Evolutionary conservation across 2,329 filamentous ascomycete species (phyloP), one percentile per base, ranked within the genome.

Genomic region (Knufia fluminis): DNA sequence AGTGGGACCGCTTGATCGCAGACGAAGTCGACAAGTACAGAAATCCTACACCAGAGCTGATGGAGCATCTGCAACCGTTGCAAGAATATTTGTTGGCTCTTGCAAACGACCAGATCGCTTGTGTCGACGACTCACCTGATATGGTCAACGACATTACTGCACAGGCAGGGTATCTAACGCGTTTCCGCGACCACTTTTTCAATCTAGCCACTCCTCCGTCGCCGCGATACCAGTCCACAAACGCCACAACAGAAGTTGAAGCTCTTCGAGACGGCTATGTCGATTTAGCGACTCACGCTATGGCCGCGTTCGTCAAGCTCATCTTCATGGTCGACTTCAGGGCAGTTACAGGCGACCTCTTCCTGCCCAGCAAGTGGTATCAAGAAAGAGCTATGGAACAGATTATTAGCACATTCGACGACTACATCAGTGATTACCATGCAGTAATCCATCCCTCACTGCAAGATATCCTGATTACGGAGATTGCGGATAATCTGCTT

Each of bases 61-160:
- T 64, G 61, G 88, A 94, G 64, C 80, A 85, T 2, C 72, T 95
- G 23, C 86, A 94, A 64, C 66, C 75, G 17, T 65, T 82, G 38
- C 79, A 83, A 62, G 92, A 98, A 70, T 98, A 91, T 89, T 83
- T 98, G 49, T 82, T 98, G 47, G 90, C 92, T 40, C 88, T 94
- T 50, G 92, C 94, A 59, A 98, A 98, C 70, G 92, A 98, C 69
- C 92, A 98, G 67, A 97, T 98, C 64, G 90, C 90, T 50, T 96
- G 89, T 67, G 95, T 98, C 61, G 92, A 97, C 66, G 94, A 97
- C 65, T 80, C 79, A 52, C 72, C 77, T 62, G 85, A 84, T 57
- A 84, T 86, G 54, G 70, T 77, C 62, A 85, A 85, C 57, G 84
- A 87, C 53, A 84, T 86, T 47, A 80, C 82, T 47, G 77, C 74